Evolutionary conservation across 1,284 basidiomycete genomes (phyloP), one percentile per base, ranked within the genome.

Genomic region (Moesziomyces globuligerus): DNA sequence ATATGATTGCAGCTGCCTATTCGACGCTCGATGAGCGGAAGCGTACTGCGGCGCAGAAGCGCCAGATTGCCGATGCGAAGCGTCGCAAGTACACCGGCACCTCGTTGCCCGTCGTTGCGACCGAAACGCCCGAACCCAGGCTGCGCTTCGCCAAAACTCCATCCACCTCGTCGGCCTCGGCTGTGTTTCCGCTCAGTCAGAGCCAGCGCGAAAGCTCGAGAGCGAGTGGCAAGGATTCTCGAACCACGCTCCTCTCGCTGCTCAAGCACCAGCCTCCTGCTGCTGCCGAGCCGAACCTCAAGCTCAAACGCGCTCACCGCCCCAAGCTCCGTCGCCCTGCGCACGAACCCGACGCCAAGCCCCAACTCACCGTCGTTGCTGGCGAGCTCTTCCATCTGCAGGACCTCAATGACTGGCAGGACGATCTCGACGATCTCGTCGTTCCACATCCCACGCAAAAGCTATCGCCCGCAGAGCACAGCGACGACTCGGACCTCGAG

Each of bases 1-100:
- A 64, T 6, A 50, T 70, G 52, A 64, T 70, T 48, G 43, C 64
- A 7, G 67, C 59, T 7, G 67, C 67, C 8, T 70, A 70, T 23
- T 41, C 40, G 20, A 72, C 69, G 15, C 10, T 72, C 4, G 55
- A 67, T 7, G 50, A 72, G 21, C 53, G 69, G 6, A 72, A 72
- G 38, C 42, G 58, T 3, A 40, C 52, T 3, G 58, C 55, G 4
- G 39, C 49, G 38, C 39, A 51, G 25, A 53, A 49, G 17, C 26
- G 39, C 9, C 45, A 45, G 3, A 34, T 40, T 0, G 20, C 28
- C 1, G 23, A 54, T 4, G 60, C 55, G 4, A 60, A 61, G 15
- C 41, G 57, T 11, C 52, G 61, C 37, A 71, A 61, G 24, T 53
- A 56, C 41, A 64, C 61, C 23, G 68, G 68, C 13, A 37, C 66